Evolutionary conservation across 2,329 filamentous ascomycete species (phyloP).

Genomic region (Samsoniella hepiali): DNA sequence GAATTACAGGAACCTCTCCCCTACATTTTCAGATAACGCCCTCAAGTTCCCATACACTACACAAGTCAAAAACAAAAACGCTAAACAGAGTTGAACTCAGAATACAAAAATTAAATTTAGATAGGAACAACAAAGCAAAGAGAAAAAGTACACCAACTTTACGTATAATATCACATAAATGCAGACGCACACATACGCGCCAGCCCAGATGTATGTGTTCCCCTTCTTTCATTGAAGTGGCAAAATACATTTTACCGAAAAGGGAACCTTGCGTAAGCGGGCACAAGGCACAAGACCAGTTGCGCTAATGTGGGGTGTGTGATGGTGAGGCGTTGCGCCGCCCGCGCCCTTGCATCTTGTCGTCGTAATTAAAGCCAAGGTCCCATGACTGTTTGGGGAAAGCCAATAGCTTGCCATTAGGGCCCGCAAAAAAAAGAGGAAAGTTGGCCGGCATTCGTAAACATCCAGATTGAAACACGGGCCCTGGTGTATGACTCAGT

Average conservation of each 20-base stretch:
- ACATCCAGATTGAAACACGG: constrained; percentile 1
- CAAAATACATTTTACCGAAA: neutral
- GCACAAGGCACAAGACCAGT: neutral
- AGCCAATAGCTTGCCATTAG: neutral
- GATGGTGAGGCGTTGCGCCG: neutral
- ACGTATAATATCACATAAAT: neutral
- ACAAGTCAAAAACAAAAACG: neutral
- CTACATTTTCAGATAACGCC: too few species aligned
- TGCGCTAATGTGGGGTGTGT: neutral
- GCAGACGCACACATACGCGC: neutral
- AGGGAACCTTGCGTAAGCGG: neutral
- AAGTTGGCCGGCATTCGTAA: neutral
- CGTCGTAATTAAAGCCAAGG: neutral
- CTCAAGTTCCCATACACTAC: neutral
- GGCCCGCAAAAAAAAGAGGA: neutral
- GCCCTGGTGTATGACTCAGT: neutral
- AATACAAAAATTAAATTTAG: neutral
- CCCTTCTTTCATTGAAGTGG: neutral
- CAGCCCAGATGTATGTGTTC: neutral
- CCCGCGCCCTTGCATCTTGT: neutral
- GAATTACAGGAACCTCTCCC: neutral
- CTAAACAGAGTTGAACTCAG: neutral
- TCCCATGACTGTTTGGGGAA: neutral
- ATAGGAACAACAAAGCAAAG: neutral
- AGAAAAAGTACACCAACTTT: too few species aligned